phyloP scores from a whole-genome alignment of 441 rosid genomes.

The Metrosideros polymorpha region DNA sequence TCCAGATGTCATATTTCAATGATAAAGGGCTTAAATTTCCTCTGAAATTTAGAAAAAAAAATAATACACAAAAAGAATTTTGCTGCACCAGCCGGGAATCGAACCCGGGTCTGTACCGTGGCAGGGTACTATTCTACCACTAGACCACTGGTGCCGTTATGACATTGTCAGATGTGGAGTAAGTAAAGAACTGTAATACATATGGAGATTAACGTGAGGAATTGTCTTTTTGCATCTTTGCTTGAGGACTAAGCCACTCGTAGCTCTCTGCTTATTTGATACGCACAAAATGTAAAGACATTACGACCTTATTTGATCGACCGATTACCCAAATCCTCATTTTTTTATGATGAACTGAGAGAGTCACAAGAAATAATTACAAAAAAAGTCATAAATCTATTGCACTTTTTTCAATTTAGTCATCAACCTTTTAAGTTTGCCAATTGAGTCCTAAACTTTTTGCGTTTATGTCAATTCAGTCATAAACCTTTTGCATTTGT shows the following conservation, averaged over 20 bases:
- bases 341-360: slow-evolving; percentile 28
- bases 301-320: not conserved
- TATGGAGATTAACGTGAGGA: fast-evolving
- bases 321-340: not conserved
- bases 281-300: not conserved
- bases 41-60: not conserved
- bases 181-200: too few species aligned
- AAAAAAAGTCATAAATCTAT: too few species aligned
- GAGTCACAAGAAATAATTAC: too few species aligned
- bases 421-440: too few species aligned
- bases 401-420: too few species aligned
- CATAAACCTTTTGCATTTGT: too few species aligned
- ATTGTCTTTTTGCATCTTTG: not conserved
- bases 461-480: too few species aligned
- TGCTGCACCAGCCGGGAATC: slow-evolving; percentile 23
- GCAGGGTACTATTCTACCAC: slow-evolving; percentile 31
- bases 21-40: not conserved
- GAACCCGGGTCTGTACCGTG: slow-evolving; percentile 30
- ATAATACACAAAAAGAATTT: not conserved
- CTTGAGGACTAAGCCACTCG: not conserved
- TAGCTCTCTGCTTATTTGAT: not conserved
- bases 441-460: too few species aligned
- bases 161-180: fast-evolving
- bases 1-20: not conserved
- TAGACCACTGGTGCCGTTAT: slow-evolving; percentile 16